Evolutionary conservation across 2,329 filamentous ascomycete genomes (phyloP), one percentile per base, ranked within the genome.

Genomic region (Penicillium sp.): DNA sequence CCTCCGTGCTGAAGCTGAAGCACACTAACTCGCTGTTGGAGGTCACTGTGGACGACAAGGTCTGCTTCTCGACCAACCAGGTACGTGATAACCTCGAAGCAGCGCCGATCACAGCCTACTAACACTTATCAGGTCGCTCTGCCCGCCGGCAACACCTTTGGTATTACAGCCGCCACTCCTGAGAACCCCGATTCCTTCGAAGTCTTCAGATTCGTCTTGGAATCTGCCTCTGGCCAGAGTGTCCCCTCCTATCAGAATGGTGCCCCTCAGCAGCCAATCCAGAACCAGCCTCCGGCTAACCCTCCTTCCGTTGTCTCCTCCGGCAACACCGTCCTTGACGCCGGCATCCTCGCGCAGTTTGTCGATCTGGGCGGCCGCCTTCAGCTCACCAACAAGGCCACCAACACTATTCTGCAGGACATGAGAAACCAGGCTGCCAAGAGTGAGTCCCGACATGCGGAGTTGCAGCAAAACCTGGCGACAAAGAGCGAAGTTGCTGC

Each of bases 111-210:
- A 36, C 39, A 20, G 13, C 14, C 40, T 42, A 48, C 44, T 50
- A 34, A 44, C 11, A 2, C 8, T 39, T 26, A 29, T 24, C 51
- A 88, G 74, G 78, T 97, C 61, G 76, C 75, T 51, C 78, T 98
- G 20, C 93, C 91, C 3, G 60, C 77, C 1, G 87, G 87, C 56
- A 94, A 97, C 73, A 79, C 80, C 65, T 87, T 95, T 56, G 93
- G 93, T 59, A 74, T 98, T 57, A 89, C 86, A 10, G 93, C 91
- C 34, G 87, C 88, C 13, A 91, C 88, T 3, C 87, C 88, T 24
- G 91, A 97, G 57, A 90, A 83, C 60, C 89, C 93, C 0, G 93
- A 98, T 71, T 95, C 89, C 4, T 95, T 96, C 62, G 93, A 98
- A 70, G 69, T 95, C 56, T 93, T 90, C 76, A 94, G 91, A 66